Base-by-base conservation (phyloP, 2,329 filamentous ascomycete genomes). In the Pseudopithomyces chartarum region DNA sequence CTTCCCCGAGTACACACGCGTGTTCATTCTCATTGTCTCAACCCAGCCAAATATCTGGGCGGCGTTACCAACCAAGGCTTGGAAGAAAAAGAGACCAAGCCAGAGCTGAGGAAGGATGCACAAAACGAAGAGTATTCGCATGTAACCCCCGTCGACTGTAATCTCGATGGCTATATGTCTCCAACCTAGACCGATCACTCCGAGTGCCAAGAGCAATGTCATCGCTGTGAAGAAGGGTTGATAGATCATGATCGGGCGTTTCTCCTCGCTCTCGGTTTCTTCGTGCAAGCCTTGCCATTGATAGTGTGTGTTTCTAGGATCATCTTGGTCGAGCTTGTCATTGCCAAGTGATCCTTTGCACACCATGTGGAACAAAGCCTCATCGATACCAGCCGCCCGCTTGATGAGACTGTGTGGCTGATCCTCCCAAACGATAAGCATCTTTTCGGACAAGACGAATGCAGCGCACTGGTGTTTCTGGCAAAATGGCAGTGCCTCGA, bases 401-500 rank as follows among this genome's bases (percentile, higher is more conserved):
- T 85, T 78, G 5, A 92, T 81, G 8, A 94, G 79, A 67, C 91
- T 86, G 54, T 88, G 80, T 0, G 90, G 85, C 55, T 93, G 89
- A 63, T 94, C 90, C 63, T 94, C 90, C 91, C 91, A 95, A 1
- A 94, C 90, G 1, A 94, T 80, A 1, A 95, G 79, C 5, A 93
- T 79, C 4, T 85, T 85, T 59, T 90, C 87, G 0, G 84, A 85
- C 2, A 89, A 87, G 40, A 94, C 82, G 70, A 94, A 93, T 7
- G 91, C 90, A 12, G 90, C 90, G 62, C 90, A 92, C 70, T 94
- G 90, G 71, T 91, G 86, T 73, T 91, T 93, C 57, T 90, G 83
- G 5, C 85, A 88, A 22, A 78, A 73, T 0, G 84, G 83, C 4
- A 90, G 76, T 47, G 84, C 80, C 2, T 78, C 76, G 55, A 89